phyloP scores from a whole-genome alignment of 768 basidiomycete genomes.

The Ramaria sp. region DNA sequence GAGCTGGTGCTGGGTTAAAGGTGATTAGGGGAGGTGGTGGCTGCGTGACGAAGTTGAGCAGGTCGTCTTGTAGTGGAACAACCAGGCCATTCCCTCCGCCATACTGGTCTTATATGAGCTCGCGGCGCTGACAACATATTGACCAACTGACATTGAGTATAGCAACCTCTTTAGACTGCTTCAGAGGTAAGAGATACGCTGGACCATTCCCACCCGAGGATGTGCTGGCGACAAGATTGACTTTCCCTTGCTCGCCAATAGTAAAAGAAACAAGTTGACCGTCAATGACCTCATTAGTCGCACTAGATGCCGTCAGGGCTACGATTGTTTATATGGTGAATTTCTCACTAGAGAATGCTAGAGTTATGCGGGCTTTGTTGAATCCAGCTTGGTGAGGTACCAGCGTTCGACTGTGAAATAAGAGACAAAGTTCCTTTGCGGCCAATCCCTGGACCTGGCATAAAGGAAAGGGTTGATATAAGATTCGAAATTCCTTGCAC shows the following conservation, averaged over 20 bases:
- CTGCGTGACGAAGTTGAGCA: slow-evolving; percentile 21
- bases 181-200: slow-evolving; percentile 39
- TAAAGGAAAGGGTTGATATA: slow-evolving; percentile 53
- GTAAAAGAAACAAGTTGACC: slow-evolving; percentile 46
- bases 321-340: neutral
- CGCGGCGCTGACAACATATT: neutral
- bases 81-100: slow-evolving; percentile 42
- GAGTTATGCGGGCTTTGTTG: slow-evolving; percentile 1
- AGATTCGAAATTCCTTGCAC: slow-evolving; percentile 40
- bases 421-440: slow-evolving; percentile 10
- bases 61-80: slow-evolving; percentile 32
- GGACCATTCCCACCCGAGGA: slow-evolving; percentile 42
- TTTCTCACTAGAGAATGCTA: slow-evolving; percentile 1
- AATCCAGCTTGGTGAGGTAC: neutral
- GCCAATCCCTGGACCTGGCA: slow-evolving; percentile 23
- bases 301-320: slow-evolving; percentile 24
- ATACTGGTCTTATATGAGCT: slow-evolving; percentile 27
- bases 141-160: slow-evolving; percentile 39
- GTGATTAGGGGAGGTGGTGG: slow-evolving; percentile 31
- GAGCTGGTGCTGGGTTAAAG: slow-evolving; percentile 34
- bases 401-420: neutral
- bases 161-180: slow-evolving; percentile 43
- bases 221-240: slow-evolving; percentile 35
- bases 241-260: slow-evolving; percentile 32
- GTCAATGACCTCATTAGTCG: slow-evolving; percentile 41